These are phyloP conservation scores for Aspergillus wentii DNA, from an alignment of 495 filamentous ascomycete genomes.

Conservation along the genomic window DNA sequence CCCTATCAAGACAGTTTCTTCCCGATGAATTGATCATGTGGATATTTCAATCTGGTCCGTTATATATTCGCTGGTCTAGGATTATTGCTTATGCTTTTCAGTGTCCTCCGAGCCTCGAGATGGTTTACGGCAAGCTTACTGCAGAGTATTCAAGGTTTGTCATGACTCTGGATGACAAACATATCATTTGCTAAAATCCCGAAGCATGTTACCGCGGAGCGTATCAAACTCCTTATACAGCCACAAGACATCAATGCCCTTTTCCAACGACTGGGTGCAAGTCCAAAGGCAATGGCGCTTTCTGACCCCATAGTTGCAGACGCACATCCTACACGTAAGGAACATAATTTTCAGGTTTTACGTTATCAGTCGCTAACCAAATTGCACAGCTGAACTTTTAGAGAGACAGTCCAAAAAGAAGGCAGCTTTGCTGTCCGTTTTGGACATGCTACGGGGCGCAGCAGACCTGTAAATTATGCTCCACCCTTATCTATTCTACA, in stretches of 20 bases:
- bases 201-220: constrained; percentile 16
- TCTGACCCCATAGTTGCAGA: constrained; percentile 21
- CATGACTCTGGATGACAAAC: too few species aligned
- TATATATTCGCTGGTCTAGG: not conserved
- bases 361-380: not conserved
- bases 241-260: constrained; percentile 27
- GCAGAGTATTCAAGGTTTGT: constrained; percentile 45
- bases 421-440: constrained; percentile 21
- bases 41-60: constrained; percentile 62
- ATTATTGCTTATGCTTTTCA: constrained; percentile 17
- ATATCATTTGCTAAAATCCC: not conserved
- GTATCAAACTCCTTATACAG: constrained; percentile 21
- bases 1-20: constrained; percentile 48
- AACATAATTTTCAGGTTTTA: not conserved
- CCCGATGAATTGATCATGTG: constrained; percentile 70
- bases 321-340: constrained; percentile 16
- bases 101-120: constrained; percentile 56
- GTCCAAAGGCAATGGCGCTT: constrained; percentile 21
- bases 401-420: constrained; percentile 8
- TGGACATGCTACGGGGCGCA: constrained; percentile 27
- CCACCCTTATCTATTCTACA: too few species aligned
- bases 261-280: constrained; percentile 30
- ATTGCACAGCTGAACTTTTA: constrained; percentile 5
- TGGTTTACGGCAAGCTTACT: constrained; percentile 62
- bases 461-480: constrained; percentile 27